Base-by-base conservation (phyloP, 331 rosid species). In the Saraca asoca region DNA sequence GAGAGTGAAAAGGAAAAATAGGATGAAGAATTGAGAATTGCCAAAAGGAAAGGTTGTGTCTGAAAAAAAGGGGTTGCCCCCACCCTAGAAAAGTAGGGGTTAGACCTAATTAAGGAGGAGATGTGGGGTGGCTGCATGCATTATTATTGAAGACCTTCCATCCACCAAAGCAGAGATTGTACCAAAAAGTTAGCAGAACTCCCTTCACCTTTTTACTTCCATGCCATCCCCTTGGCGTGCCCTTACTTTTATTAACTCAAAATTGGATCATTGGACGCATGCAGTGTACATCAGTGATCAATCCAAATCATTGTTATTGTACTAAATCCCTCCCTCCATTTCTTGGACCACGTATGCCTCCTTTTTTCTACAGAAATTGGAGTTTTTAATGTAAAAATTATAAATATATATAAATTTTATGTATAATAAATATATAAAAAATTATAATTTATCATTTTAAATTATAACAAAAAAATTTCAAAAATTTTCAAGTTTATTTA, bases 241-340 rank as follows among this genome's bases (percentile, higher is more conserved):
- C 70, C 51, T 72, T 69, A 48, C 66, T 68, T 80, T 70, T 62
- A 72, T 79, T 79, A 69, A 59, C 83, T 70, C 41, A 54, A 79
- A 70, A 42, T 66, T 11, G 58, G 80, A 70, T n/a, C 2, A 6
- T 6, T 50, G 81, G 75, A 66, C 66, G 85, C 81, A 81, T 77
- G 82, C 80, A 58, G 39, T 59, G 71, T 61, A 18, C 67, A 45
- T 20, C 78, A 77, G 80, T 77, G 85, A 81, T 77, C 82, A 52
- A 81, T 81, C 85, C 78, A 73, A 64, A 81, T 81, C 85, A 69
- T 74, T 81, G 72, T 66, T 61, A 71, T 71, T 58, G 80, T 80
- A 75, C 80, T 70, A 55, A 37, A 35, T 33, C 31, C 31, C 31
- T 1, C 31, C 31, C 3, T 3, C 31, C 31, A 1, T 1, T 3